Conservation (phyloP, 345 rosid genomes). For the Hirschfeldia incana region DNA sequence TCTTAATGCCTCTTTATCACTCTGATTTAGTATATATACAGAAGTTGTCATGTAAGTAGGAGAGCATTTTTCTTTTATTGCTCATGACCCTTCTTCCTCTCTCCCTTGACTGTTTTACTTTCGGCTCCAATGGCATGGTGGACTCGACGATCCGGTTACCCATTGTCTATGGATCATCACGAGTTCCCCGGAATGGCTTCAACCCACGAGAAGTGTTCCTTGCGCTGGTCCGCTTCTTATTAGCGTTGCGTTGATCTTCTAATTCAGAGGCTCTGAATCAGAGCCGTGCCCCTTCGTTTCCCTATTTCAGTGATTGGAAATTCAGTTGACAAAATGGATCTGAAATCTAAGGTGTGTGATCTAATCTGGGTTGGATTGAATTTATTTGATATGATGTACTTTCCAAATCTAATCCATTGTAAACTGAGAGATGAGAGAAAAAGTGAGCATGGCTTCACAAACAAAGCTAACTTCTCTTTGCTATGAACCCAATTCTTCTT, state of each 20-base stretch:
- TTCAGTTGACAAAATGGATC: constrained; percentile 41
- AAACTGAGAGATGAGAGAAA: no score
- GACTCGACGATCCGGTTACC: constrained; percentile 48
- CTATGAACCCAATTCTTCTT: no score
- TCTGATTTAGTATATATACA: neutral
- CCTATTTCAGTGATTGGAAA: constrained; percentile 67
- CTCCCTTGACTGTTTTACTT: constrained; percentile 59
- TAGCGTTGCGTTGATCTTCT: constrained; percentile 35
- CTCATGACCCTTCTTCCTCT: constrained; percentile 56
- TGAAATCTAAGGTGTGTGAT: no score
- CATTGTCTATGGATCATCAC: constrained; percentile 40
- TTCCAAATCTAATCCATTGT: no score
- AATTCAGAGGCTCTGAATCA: no score
- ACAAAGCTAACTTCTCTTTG: no score
- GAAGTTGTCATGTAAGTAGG: neutral
- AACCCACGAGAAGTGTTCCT: constrained; percentile 10
- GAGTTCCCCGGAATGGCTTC: constrained; percentile 68
- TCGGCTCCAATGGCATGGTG: constrained; percentile 38
- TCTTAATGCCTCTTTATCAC: neutral
- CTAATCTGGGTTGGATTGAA: no score
- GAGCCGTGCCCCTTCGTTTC: constrained; percentile 64
- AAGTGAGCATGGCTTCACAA: no score
- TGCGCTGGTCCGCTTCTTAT: no score
- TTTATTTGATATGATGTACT: no score
- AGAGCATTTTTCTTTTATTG: constrained; percentile 15